These are phyloP conservation scores for Neurospora sp. DNA, from an alignment of 495 filamentous ascomycete genomes.

Conservation along the genomic window DNA sequence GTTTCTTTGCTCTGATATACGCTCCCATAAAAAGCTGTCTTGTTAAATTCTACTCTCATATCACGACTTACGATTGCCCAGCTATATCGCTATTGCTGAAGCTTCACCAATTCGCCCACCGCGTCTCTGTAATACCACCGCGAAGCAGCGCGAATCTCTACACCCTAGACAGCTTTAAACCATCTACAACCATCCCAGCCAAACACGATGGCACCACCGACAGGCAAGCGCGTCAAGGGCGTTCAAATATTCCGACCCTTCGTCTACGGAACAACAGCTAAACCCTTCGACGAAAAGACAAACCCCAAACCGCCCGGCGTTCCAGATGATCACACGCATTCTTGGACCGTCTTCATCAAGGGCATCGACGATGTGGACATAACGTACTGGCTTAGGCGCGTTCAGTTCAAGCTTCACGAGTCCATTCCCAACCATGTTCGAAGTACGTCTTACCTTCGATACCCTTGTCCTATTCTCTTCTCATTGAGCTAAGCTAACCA, in stretches of 20 bases:
- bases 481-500: not conserved
- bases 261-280: conserved; percentile 71
- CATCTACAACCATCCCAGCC: not conserved
- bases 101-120: not conserved
- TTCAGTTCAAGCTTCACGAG: conserved; percentile 95
- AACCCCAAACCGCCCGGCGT: conserved; percentile 52
- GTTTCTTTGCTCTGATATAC: not conserved
- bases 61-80: not conserved
- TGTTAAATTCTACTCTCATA: not conserved
- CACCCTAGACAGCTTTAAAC: not conserved
- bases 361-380: conserved; percentile 78
- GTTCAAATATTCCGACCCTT: conserved; percentile 69
- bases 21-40: not conserved
- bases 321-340: conserved; percentile 84
- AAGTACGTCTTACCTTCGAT: conserved; percentile 29
- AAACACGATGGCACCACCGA: conserved; percentile 39
- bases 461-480: not conserved
- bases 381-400: conserved; percentile 91
- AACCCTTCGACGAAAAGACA: conserved; percentile 51
- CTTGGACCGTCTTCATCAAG: conserved; percentile 87
- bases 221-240: conserved; percentile 54
- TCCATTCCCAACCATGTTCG: conserved; percentile 83
- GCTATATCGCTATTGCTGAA: not conserved
- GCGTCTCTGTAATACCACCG: not conserved
- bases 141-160: not conserved